A percentile compares a stretch with the other conserved stretches of the same genome.
These are phyloP conservation scores for Hymenoscyphus scutula DNA, from an alignment of 2,329 filamentous ascomycete species.

Conservation along the genomic window DNA sequence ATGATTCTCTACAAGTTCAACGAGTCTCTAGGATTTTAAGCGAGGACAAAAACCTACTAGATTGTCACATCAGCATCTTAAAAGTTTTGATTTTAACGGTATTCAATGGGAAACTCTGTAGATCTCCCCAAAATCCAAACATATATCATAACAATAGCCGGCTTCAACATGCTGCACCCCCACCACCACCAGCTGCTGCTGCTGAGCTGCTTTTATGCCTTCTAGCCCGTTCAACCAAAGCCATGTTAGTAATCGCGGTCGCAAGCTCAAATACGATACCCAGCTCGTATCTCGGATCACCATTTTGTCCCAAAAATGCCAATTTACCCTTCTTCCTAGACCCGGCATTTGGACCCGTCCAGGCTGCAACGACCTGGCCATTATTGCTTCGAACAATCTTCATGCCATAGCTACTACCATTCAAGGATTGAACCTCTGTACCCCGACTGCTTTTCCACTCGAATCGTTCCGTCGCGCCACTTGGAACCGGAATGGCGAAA, in stretches of 20 bases:
- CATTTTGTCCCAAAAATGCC: slow-evolving; percentile 17
- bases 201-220: slow-evolving; percentile 14
- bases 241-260: slow-evolving; percentile 19
- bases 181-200: slow-evolving; percentile 8
- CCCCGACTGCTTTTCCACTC: slow-evolving; percentile 24
- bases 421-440: slow-evolving; percentile 17
- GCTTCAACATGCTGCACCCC: not conserved
- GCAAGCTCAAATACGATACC: slow-evolving; percentile 22
- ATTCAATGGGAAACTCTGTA: too few relatives aligned
- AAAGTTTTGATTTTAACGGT: too few relatives aligned
- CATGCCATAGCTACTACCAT: slow-evolving; percentile 21
- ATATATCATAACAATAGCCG: too few relatives aligned
- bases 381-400: slow-evolving; percentile 21
- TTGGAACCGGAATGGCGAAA: not conserved
- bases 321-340: slow-evolving; percentile 27
- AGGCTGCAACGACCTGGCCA: slow-evolving; percentile 24
- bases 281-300: slow-evolving; percentile 17
- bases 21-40: too few relatives aligned
- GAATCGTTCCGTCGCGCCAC: slow-evolving; percentile 16
- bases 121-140: too few relatives aligned
- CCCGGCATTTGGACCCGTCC: slow-evolving; percentile 19
- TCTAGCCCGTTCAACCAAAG: slow-evolving; percentile 21
- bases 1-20: too few relatives aligned
- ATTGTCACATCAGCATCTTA: too few relatives aligned
- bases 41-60: too few relatives aligned